Evolutionary conservation across 106 monocot genomes (phyloP).

Genomic region (Dioscorea dumetorum): DNA sequence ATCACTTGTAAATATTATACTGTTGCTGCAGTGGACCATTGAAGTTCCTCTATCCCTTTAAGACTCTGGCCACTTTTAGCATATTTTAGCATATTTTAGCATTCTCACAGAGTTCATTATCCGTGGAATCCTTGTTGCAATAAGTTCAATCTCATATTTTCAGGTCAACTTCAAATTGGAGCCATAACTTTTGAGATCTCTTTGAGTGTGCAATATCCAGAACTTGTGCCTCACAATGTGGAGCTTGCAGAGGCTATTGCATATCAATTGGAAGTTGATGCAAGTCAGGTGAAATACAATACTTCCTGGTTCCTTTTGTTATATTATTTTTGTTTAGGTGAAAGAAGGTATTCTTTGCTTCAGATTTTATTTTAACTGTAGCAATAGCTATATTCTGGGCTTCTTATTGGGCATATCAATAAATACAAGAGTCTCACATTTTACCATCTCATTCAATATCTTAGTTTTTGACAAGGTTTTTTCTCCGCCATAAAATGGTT

Average conservation of each 20-base stretch:
- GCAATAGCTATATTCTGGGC: not conserved
- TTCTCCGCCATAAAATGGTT: not conserved
- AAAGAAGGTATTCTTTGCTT: not conserved
- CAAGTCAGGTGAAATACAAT: constrained; percentile 48
- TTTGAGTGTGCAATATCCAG: constrained; percentile 55
- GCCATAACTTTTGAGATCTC: constrained; percentile 76
- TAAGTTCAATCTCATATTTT: constrained; percentile 6
- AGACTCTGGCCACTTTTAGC: not conserved
- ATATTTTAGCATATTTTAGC: no score
- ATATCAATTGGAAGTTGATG: constrained; percentile 61
- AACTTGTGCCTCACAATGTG: constrained; percentile 40
- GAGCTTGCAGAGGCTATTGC: constrained; percentile 70
- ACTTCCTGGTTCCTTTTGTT: not conserved
- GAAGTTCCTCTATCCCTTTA: no score
- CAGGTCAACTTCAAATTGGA: constrained; percentile 71
- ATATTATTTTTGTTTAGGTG: not conserved
- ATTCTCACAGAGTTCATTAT: no score
- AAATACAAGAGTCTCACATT: not conserved
- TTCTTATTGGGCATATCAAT: no score
- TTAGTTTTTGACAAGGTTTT: not conserved
- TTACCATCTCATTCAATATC: no score
- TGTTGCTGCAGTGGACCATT: no score
- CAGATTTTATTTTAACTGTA: not conserved
- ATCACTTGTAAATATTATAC: not conserved
- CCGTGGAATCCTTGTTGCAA: no score